These are phyloP conservation scores for Raddia guianensis DNA, from an alignment of 176 grass and related monocot species.

Conservation along the genomic window DNA sequence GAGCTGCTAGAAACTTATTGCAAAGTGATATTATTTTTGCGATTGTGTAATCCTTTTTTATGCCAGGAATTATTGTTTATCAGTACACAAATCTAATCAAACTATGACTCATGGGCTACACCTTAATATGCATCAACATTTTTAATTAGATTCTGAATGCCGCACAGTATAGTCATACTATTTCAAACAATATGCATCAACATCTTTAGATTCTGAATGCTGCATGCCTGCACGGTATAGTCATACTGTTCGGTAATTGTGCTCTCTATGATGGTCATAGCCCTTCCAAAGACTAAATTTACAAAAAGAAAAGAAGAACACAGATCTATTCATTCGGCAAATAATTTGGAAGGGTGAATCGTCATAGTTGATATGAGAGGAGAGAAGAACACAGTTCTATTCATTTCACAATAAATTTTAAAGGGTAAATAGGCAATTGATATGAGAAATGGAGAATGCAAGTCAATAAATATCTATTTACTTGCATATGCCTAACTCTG, in stretches of 20 bases:
- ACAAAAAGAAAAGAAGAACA: neutral
- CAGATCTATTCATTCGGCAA: neutral
- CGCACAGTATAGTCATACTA: too few relatives aligned
- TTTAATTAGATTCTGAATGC: neutral
- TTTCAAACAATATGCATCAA: slow-evolving; percentile 2
- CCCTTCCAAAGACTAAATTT: neutral
- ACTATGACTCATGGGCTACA: slow-evolving; percentile 7
- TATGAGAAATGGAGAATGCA: neutral
- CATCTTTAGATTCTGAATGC: slow-evolving; percentile 16
- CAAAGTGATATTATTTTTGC: neutral
- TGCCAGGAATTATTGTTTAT: neutral
- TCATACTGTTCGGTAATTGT: neutral
- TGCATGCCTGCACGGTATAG: slow-evolving; percentile 4
- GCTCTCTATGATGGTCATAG: neutral
- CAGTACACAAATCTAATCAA: neutral
- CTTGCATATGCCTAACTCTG: neutral
- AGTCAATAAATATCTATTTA: neutral
- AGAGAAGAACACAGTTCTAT: neutral
- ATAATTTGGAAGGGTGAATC: too few relatives aligned
- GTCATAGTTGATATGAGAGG: neutral
- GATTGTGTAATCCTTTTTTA: neutral
- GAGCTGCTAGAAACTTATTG: neutral
- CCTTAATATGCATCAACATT: slow-evolving; percentile 15
- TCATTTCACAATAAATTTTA: neutral
- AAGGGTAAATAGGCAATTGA: neutral